phyloP scores from a whole-genome alignment of 352 stramenopile genomes.

The Halophytophthora batemanensis region DNA sequence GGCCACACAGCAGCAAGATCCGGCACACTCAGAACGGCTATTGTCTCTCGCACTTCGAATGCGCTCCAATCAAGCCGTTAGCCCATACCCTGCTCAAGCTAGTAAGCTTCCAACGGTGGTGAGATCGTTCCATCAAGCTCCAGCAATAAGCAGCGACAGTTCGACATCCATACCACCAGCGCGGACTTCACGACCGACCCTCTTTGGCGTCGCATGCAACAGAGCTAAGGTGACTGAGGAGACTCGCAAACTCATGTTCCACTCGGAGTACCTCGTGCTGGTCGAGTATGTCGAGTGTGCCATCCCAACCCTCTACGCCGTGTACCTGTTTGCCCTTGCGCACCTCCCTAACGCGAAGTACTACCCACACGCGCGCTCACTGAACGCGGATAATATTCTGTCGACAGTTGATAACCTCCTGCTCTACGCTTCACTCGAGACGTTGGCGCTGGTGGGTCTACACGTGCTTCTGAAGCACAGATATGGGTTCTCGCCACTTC shows the following conservation, averaged over 20 bases:
- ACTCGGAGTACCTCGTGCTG: constrained; percentile 21
- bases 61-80: too few relatives aligned
- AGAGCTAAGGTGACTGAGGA: constrained; percentile 7
- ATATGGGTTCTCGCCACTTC: constrained; percentile 19
- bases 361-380: constrained; percentile 16
- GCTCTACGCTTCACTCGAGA: constrained; percentile 13
- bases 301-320: constrained; percentile 17
- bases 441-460: constrained; percentile 13
- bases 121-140: too few relatives aligned
- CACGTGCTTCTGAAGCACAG: constrained; percentile 11
- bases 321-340: constrained; percentile 17
- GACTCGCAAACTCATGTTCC: constrained; percentile 21
- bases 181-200: too few relatives aligned
- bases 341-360: constrained; percentile 13
- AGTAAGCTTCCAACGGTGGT: too few relatives aligned
- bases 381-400: constrained; percentile 11
- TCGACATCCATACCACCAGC: too few relatives aligned
- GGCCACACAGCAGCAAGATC: too few relatives aligned
- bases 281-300: constrained; percentile 26
- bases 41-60: too few relatives aligned
- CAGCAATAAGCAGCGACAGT: too few relatives aligned
- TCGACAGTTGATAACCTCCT: constrained; percentile 7
- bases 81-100: too few relatives aligned
- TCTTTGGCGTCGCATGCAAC: too few relatives aligned
- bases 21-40: too few relatives aligned